Evolutionary conservation across 805 yeast genomes (phyloP), one percentile per base, ranked within the genome.

Genomic region (Cyberlindnera sargentensis): DNA sequence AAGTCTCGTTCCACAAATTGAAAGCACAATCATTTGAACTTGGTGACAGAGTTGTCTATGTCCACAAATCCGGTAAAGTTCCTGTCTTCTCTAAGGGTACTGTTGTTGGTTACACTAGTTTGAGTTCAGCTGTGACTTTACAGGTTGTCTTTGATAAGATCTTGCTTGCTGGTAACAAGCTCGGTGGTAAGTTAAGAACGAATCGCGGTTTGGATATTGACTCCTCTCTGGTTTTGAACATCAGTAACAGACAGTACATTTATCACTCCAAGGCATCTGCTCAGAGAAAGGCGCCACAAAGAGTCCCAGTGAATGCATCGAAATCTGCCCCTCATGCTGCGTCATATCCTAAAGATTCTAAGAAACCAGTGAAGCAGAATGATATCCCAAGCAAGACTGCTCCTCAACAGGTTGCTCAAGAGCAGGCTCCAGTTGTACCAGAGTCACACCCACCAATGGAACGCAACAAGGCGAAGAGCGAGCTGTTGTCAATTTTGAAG

Each of bases 41-140:
- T 24, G 99, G 99, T 55, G 97, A 93, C 58, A 76, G 99, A 47
- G 87, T 93, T 29, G 75, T 85, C 25, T 89, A 86, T 52, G 84
- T 88, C 24, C 83, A 84, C 53, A 85, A 82, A 53, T 79, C 85
- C 25, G 98, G 98, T 41, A 88, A 86, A 57, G 95, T 90, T 11
- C 95, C 96, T 27, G 65, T 82, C 44, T 88, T 84, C 58, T 74
- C 86, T 26, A 84, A 84, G 56, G 99, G 99, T 61, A 89, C 96
- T 1, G 95, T 93, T 43, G 83, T 86, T 40, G 82, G 84, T 7
- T 87, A 86, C 35, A 72, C 78, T 31, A 76, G 80, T 52, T 72
- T 78, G 31, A 76, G 78, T 8, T 56, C 66, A n/a, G 64, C 58
- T 41, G 61, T 75, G 8, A 75, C 82, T 1, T 68, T 93, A 44